Percentiles rank a stretch among this genome's conserved stretches.
phyloP scores from a whole-genome alignment of 225 moss, liverwort and hornwort species.

The Polytrichum formosum region DNA sequence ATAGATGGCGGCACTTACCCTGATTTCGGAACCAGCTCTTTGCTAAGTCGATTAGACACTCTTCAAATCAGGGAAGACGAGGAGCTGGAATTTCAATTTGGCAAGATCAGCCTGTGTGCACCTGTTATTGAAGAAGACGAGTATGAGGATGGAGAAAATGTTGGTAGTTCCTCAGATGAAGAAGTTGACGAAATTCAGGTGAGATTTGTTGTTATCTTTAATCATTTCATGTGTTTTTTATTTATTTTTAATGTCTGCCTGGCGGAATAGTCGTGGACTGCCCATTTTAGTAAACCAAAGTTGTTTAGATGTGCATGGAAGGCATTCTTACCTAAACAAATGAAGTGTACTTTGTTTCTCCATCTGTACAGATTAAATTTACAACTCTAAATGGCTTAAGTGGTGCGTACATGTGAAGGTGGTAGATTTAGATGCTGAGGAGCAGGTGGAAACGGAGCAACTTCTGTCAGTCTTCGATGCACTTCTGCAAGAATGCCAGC shows the following conservation, averaged over 20 bases:
- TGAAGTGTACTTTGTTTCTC: too few relatives aligned
- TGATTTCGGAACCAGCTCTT: conserved; percentile 32
- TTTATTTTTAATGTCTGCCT: background rate
- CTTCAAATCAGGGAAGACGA: conserved; percentile 50
- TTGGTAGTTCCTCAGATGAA: conserved; percentile 12
- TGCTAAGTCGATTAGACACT: conserved; percentile 43
- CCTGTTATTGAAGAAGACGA: conserved; percentile 47
- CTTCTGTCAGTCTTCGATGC: conserved; percentile 64
- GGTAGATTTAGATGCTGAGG: conserved; percentile 12
- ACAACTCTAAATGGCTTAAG: conserved; percentile 2
- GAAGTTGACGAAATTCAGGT: conserved; percentile 17
- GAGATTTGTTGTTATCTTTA: background rate
- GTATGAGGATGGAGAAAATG: conserved; percentile 31
- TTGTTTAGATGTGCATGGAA: too few relatives aligned
- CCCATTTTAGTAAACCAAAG: too few relatives aligned
- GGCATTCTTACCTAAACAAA: background rate
- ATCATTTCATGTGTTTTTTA: background rate
- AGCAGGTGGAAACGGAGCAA: conserved; percentile 15
- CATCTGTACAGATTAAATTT: too few relatives aligned
- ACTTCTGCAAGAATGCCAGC: conserved; percentile 74
- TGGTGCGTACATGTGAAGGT: conserved; percentile 2
- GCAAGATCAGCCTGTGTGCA: conserved; percentile 32
- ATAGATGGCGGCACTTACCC: conserved; percentile 20
- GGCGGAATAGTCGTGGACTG: too few relatives aligned
- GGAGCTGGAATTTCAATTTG: conserved; percentile 8